Evolutionary conservation across 2,329 filamentous ascomycete species (phyloP).

Genomic region (Diaporthe eres): DNA sequence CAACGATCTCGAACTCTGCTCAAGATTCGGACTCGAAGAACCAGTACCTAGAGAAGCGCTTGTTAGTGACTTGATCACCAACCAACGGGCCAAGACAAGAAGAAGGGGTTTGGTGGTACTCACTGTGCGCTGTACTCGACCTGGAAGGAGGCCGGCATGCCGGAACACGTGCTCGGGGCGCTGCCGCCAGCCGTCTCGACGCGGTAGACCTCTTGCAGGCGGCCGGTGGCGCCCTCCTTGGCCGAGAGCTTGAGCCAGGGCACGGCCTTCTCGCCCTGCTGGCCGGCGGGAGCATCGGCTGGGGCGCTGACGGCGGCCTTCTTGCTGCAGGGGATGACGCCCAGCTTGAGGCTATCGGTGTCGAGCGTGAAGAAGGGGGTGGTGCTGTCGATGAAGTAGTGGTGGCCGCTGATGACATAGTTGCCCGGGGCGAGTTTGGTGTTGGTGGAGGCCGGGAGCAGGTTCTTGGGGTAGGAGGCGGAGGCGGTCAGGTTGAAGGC

Average conservation of each 20-base stretch:
- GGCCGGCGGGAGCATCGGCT: constrained; percentile 69
- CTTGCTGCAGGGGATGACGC: constrained; percentile 75
- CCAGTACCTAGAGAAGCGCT: constrained; percentile 53
- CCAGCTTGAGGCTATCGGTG: constrained; percentile 67
- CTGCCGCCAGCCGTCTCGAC: constrained; percentile 87
- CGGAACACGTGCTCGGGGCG: constrained; percentile 80
- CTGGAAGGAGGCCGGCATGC: constrained; percentile 73
- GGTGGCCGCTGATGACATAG: constrained; percentile 78
- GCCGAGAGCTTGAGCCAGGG: constrained; percentile 75
- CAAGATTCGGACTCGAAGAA: constrained; percentile 48
- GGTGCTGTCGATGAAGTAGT: constrained; percentile 81
- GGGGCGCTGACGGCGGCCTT: constrained; percentile 75
- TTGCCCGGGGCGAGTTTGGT: constrained; percentile 67
- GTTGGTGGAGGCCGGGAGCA: constrained; percentile 37
- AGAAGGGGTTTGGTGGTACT: constrained; percentile 50
- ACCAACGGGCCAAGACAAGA: neutral
- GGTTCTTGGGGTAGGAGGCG: constrained; percentile 41
- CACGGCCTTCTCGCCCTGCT: constrained; percentile 77
- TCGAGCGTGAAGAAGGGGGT: constrained; percentile 87
- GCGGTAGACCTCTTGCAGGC: constrained; percentile 83
- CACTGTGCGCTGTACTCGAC: constrained; percentile 89
- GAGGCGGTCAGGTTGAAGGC: constrained; percentile 70
- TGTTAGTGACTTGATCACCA: constrained; percentile 15
- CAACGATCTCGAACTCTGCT: neutral
- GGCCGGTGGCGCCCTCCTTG: constrained; percentile 67